A percentile compares a stretch with the other conserved stretches of the same genome.
phyloP scores from a whole-genome alignment of 2,329 filamentous ascomycete genomes.

The Trichoderma afroharzianum region DNA sequence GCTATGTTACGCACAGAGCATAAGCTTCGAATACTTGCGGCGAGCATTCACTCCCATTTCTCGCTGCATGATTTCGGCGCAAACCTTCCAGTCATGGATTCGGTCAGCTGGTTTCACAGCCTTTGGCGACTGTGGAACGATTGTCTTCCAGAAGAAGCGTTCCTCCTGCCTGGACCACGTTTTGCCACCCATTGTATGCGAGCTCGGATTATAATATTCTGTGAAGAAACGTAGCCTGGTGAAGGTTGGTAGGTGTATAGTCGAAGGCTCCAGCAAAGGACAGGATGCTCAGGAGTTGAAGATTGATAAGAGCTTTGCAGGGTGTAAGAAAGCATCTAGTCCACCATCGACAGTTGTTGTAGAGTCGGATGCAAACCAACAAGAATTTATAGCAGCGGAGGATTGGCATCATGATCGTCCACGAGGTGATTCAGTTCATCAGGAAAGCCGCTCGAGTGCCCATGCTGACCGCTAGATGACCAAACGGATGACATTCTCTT shows the following conservation, averaged over 20 bases:
- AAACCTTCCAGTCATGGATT: constrained; percentile 34
- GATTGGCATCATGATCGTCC: too few relatives aligned
- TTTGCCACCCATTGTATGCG: constrained; percentile 45
- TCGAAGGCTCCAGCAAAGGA: too few relatives aligned
- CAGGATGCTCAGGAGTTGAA: not conserved
- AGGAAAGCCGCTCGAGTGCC: not conserved
- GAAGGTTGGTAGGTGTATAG: not conserved
- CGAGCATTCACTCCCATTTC: constrained; percentile 34
- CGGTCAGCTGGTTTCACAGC: constrained; percentile 24
- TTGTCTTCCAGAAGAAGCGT: constrained; percentile 44
- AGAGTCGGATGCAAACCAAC: not conserved
- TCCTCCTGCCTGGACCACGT: constrained; percentile 49
- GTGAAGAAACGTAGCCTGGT: not conserved
- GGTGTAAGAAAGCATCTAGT: not conserved
- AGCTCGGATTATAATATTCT: not conserved
- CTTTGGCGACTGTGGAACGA: constrained; percentile 37
- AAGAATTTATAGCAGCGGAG: not conserved
- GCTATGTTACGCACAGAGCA: constrained; percentile 37
- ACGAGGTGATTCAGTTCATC: not conserved
- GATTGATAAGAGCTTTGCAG: not conserved
- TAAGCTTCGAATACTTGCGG: constrained; percentile 38
- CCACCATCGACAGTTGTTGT: not conserved
- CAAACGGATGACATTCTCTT: not conserved
- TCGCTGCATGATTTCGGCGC: constrained; percentile 38
- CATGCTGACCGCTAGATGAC: not conserved